Evolutionary conservation across 129 eudicot species (phyloP).

Genomic region (Lactuca sativa): DNA sequence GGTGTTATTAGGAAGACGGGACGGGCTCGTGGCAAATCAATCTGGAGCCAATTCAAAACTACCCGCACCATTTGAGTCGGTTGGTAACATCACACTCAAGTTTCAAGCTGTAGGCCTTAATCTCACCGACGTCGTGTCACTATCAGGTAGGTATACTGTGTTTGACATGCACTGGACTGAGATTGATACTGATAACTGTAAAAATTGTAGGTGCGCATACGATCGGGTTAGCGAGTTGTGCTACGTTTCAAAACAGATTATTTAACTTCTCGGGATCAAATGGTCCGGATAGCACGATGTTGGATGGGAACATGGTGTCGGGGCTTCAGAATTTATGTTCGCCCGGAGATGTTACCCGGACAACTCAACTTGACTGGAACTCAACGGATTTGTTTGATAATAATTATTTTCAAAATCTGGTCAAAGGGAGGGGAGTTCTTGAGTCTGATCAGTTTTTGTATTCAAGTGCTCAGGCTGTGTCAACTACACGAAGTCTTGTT

Average conservation of each 20-base stretch:
- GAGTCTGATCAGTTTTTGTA: conserved; percentile 39
- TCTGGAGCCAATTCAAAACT: conserved; percentile 49
- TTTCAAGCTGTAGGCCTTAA: conserved; percentile 60
- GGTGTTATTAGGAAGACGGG: conserved; percentile 53
- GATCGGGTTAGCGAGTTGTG: conserved; percentile 42
- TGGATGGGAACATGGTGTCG: conserved; percentile 31
- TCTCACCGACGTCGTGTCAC: conserved; percentile 59
- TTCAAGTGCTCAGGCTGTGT: conserved; percentile 31
- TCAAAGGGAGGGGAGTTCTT: conserved; percentile 39
- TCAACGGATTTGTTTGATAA: conserved; percentile 40
- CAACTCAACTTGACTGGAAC: conserved; percentile 38
- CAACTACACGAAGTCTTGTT: conserved; percentile 34
- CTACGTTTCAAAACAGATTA: conserved; percentile 30
- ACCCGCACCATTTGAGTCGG: conserved; percentile 65
- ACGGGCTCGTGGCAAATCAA: conserved; percentile 53
- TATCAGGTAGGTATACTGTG: conserved; percentile 48
- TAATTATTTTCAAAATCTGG: conserved; percentile 44
- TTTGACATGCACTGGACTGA: not conserved
- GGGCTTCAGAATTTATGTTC: conserved; percentile 42
- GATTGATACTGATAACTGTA: not conserved
- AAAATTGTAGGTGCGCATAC: conserved; percentile 39
- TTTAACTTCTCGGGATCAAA: conserved; percentile 40
- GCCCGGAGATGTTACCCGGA: conserved; percentile 20
- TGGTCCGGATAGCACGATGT: conserved; percentile 33
- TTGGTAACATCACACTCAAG: conserved; percentile 56